Evolutionary conservation across 2,329 filamentous ascomycete genomes (phyloP), one percentile per base, ranked within the genome.

Genomic region (Sporothrix pallida): DNA sequence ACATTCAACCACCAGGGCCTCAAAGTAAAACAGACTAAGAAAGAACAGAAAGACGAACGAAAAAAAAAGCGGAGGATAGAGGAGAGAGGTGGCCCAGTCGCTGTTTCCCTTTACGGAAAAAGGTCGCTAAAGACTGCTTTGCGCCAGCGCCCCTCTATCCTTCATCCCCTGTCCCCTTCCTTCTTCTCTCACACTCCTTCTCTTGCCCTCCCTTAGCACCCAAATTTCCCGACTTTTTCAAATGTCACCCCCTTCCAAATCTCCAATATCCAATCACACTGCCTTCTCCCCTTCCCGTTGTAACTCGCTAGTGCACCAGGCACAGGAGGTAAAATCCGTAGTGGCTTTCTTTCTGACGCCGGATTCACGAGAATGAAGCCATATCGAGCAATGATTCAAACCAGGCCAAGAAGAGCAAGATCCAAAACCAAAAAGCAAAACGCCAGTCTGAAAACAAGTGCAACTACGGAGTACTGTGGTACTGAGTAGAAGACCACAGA

Each of bases 21-120:
- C 31, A 72, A 76, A 37, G 75, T 76, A 76, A 76, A 76, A 76
- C 75, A 76, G 23, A 71, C 73, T 75, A 76, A 63, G 23, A 72
- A 50, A 13, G 12, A 60, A 31, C 37, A 74, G 72, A 74, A 60
- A 68, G 72, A 70, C 71, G 71, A 68, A n/a, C 26, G 50, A 15
- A 63, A 26, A 42, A 20, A 71, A 31, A 48, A 72, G 73, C 42
- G 52, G 72, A 70, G 60, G 70, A 31, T 46, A 42, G 48, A 52
- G 46, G 26, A 72, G 56, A 44, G 56, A 23, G 15, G 70, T 37
- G 56, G 56, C 70, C 69, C 54, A 54, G 70, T 63, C 56, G 56
- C 44, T 15, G 42, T 63, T 71, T 44, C 44, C 44, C n/a, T 65
- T 65, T 68, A 60, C 46, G 70, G 60, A 71, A 48, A 76, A 78